Percentiles rank a stretch among this genome's conserved stretches.
phyloP scores from a whole-genome alignment of 306 rosid genomes.

The Sesbania bispinosa region DNA sequence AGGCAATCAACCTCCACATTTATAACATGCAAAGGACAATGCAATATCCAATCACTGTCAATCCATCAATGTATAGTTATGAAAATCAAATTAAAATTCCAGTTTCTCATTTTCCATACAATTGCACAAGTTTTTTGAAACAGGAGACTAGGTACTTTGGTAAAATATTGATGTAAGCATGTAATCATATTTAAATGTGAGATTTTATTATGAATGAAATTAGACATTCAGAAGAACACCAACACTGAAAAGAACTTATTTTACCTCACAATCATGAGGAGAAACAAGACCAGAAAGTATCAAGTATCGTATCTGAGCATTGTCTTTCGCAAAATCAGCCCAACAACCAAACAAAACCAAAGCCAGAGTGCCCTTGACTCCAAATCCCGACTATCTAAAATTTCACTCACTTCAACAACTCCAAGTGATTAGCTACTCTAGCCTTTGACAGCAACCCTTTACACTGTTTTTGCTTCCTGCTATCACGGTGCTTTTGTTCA shows the following conservation, averaged over 20 bases:
- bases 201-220: not conserved
- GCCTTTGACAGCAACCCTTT: slow-evolving; percentile 63
- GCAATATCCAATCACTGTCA: too few relatives aligned
- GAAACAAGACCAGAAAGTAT: slow-evolving; percentile 66
- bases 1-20: not conserved
- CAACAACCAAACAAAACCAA: slow-evolving; percentile 77
- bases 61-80: not conserved
- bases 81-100: slow-evolving; percentile 11
- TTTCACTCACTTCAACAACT: slow-evolving; percentile 64
- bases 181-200: not conserved
- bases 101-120: not conserved
- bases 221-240: not conserved
- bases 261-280: slow-evolving; percentile 58
- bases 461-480: slow-evolving; percentile 28
- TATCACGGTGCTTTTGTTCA: slow-evolving; percentile 43
- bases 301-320: slow-evolving; percentile 60
- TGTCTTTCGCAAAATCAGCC: slow-evolving; percentile 62
- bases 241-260: not conserved
- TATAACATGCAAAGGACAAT: too few relatives aligned
- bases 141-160: not conserved
- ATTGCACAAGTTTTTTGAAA: slow-evolving; percentile 5
- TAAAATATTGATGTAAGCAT: not conserved
- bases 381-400: slow-evolving; percentile 46
- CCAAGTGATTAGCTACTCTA: slow-evolving; percentile 46
- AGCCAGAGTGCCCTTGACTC: slow-evolving; percentile 61